Evolutionary conservation across 2,329 filamentous ascomycete species (phyloP), one percentile per base, ranked within the genome.

Genomic region (Ilyonectria destructans): DNA sequence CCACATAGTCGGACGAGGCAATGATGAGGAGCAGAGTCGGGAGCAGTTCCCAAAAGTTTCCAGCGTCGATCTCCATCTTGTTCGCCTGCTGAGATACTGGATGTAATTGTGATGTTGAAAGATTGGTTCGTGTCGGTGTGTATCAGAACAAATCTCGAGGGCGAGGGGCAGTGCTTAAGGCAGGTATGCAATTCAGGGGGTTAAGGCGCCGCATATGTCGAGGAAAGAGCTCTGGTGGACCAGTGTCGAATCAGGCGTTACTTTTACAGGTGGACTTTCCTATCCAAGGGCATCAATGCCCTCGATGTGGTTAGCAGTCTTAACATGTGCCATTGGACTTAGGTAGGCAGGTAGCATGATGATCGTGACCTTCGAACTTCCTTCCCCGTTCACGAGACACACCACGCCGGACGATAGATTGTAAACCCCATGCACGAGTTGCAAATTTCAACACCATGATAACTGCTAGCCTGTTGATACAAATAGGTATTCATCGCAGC

Each of bases 401-500:
- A 21, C 9, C 49, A 52, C 10, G 26, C 31, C n/a, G 15, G 12
- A 23, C 51, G 6, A 35, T 15, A 4, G 7, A 54, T 35, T 6
- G 10, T 9, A 4, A 37, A 37, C 10, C 51, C 13, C 26, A 35
- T 13, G 8, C 9, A 37, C 12, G 31, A 35, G n/a, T 35, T 21
- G 29, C 17, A 43, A 17, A 12, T 48, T 56, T 55, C 40, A 26
- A 60, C 52, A 52, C 37, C 63, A 33, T 67, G 52, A 62, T 46
- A 33, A 52, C 15, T 6, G 31, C 51, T 65, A 54, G 66, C 56
- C 35, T 65, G 61, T 69, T 67, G 61, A 55, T 71, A 67, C 60
- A 70, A 52, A 65, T 52, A 66, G 56, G 62, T 67, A 69, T 74
- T 59, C 35, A 69, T 68, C 63, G 64, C 62, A 48, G 65, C 68